phyloP scores from a whole-genome alignment of 2,329 filamentous ascomycete genomes.

The Hypoxylon sp. region DNA sequence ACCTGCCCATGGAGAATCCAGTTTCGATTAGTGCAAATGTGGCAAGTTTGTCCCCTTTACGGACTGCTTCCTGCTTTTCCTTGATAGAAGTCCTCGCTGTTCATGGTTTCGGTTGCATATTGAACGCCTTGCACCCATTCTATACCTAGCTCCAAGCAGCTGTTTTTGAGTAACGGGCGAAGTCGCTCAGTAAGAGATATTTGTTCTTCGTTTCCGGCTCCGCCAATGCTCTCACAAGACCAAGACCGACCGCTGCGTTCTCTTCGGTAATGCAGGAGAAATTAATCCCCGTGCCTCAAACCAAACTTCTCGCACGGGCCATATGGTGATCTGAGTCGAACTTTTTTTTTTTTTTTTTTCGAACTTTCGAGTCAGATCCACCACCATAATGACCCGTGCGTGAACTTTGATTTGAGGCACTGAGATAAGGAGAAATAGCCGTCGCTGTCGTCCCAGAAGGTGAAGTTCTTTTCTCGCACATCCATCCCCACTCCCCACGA shows the following conservation, averaged over 20 bases:
- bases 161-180: conserved; percentile 53
- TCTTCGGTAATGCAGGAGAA: conserved; percentile 56
- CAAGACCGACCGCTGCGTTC: conserved; percentile 54
- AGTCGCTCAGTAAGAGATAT: conserved; percentile 55
- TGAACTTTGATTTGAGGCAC: too few species aligned
- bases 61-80: conserved; percentile 51
- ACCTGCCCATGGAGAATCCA: conserved; percentile 53
- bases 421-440: conserved; percentile 54
- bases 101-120: conserved; percentile 49
- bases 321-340: too few species aligned
- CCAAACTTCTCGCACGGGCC: too few species aligned
- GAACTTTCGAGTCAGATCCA: too few species aligned
- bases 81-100: conserved; percentile 49
- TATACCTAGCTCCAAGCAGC: conserved; percentile 62
- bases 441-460: conserved; percentile 55
- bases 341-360: too few species aligned
- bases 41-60: conserved; percentile 48
- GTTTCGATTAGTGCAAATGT: conserved; percentile 53
- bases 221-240: conserved; percentile 51
- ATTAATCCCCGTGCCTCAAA: too few species aligned
- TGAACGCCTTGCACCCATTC: conserved; percentile 65
- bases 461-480: conserved; percentile 43
- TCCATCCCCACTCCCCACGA: conserved; percentile 52
- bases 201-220: conserved; percentile 54
- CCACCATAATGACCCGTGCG: too few species aligned